Evolutionary conservation across 768 basidiomycete species (phyloP), one percentile per base, ranked within the genome.

Genomic region (Cubamyces lactineus): DNA sequence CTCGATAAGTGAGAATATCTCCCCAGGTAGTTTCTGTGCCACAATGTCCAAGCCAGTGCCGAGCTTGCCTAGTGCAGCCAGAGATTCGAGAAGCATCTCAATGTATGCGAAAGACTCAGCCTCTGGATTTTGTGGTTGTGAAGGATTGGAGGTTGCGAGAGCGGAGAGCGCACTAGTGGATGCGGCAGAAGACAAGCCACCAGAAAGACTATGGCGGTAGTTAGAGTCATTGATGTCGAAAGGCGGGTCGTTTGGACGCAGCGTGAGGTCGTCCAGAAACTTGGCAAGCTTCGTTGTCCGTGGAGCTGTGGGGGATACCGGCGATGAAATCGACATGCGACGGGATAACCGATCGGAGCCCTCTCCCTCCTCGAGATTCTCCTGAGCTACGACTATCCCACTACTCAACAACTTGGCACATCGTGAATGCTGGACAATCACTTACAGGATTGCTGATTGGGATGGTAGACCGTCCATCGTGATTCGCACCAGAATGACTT

Each of bases 401-500:
- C 91, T 93, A 49, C n/a, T 42, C 34, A 34, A 40, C 38, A 55
- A 23, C 53, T 53, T 66, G 48, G 53, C 52, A 46, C 40, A 46
- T 23, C 42, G 59, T 61, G 39, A 48, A 38, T 53, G 30, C 62
- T 28, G 34, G 38, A 50, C 21, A 43, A n/a, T 16, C 66, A 5
- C 92, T 76, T 69, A 96, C 96, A 82, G 12, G 76, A 74, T 57
- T 86, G 83, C 72, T 98, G 97, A 55, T 89, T 89, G 0, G 89
- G 86, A 12, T 82, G 76, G 72, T 97, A 98, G 0, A 91, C 76
- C 17, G 86, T 80, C 97, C 97, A 99, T 30, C 96, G 86, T 5
- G 87, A 84, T 67, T 98, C 96, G 71, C 93, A 95, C 87, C 95
- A 97, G 73, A 94, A 96, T 0, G 91, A 92, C 70, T 96, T 97